phyloP scores from a whole-genome alignment of 495 filamentous ascomycete species.

The Penicillium arizonense region DNA sequence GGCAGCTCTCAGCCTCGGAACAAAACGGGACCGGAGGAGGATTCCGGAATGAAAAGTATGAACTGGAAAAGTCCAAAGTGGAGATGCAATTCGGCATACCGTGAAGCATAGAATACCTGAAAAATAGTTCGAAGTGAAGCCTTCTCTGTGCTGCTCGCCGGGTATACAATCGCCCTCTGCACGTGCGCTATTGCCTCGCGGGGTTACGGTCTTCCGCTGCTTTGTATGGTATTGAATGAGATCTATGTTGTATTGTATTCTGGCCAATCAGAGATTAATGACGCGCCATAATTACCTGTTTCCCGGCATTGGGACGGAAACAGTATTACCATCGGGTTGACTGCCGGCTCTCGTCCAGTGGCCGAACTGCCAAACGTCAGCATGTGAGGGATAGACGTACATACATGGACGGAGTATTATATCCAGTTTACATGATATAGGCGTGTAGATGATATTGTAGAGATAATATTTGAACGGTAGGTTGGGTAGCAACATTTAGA shows the following conservation, averaged over 20 bases:
- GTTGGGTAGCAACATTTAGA: constrained; percentile 6
- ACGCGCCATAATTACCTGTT: not conserved
- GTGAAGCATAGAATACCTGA: no score
- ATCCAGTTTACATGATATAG: not conserved
- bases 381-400: constrained; percentile 11
- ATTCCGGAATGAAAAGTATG: constrained; percentile 9
- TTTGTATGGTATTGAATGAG: constrained; percentile 1
- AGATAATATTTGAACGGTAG: not conserved
- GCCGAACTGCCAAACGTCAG: constrained; percentile 11
- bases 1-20: constrained; percentile 18
- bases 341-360: constrained; percentile 12
- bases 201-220: not conserved
- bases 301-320: not conserved
- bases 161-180: constrained; percentile 6
- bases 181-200: constrained; percentile 23
- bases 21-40: constrained; percentile 16
- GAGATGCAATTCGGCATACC: no score
- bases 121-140: no score
- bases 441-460: no score
- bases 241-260: constrained; percentile 3
- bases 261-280: constrained; percentile 6
- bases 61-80: no score
- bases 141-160: not conserved
- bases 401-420: not conserved
- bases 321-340: not conserved